Base-by-base conservation (phyloP, 2,329 filamentous ascomycete species). In the Sporothrix brasiliensis region DNA sequence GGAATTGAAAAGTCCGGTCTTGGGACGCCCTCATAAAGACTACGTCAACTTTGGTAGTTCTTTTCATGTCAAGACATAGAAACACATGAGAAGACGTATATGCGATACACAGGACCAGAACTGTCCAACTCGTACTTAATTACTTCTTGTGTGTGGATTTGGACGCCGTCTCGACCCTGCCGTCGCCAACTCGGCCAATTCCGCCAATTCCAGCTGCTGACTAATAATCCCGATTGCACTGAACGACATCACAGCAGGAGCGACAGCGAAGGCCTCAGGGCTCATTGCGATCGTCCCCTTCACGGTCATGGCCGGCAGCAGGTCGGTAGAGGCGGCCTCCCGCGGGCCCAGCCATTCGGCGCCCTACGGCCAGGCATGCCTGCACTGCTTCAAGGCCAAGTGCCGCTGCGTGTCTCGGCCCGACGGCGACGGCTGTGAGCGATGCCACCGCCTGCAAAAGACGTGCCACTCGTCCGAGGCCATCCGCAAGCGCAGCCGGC, bases 331-430 rank as follows among this genome's bases (percentile, higher is more conserved):
- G n/a, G 24, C 63, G 11, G 19, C 49, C 9, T 3, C 63, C 16
- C 16, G 63, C 47, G 49, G 49, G 11, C 49, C 66, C 27, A 61
- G 27, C 21, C 69, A 70, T 27, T 70, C 69, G 11, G 69, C 69
- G 1, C 61, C 69, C 6, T 70, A 70, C 44, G 69, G 69, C 39
- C 61, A 67, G 53, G 69, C 69, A 27, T 70, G 69, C 47, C 41
- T 70, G 27, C 61, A 67, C 53, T 70, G 69, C 53, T 61, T 60
- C 68, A 65, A 66, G 49, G 54, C 58, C 41, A 85, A 85, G 74
- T 83, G 81, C 76, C 81, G 83, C 73, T 85, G 83, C 75, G 81
- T 84, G 69, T 75, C 83, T 72, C 78, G 79, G 14, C 68, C 74
- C 4, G 76, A 74, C n/a, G 79, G 74, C 6, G 50, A 70, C 16